Evolutionary conservation across 495 filamentous ascomycete genomes (phyloP).

Genomic region (Podospora appendiculata): DNA sequence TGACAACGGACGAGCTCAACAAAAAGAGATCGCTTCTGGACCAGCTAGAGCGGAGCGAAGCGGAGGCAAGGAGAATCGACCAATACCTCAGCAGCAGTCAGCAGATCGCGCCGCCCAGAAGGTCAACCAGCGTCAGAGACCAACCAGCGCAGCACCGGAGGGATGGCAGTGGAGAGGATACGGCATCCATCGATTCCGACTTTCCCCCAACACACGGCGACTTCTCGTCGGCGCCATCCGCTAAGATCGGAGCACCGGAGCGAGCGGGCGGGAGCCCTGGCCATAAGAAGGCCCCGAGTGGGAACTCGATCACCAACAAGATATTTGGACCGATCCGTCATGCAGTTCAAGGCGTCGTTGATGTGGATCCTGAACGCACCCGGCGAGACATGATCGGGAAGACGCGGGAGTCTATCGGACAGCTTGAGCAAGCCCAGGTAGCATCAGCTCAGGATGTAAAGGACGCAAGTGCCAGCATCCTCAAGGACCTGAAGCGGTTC

Average conservation of each 20-base stretch:
- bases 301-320: slow-evolving; percentile 80
- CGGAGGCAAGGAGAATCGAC: slow-evolving; percentile 86
- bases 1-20: slow-evolving; percentile 83
- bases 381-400: slow-evolving; percentile 91
- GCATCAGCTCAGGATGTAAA: slow-evolving; percentile 85
- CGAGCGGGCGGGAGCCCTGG: slow-evolving; percentile 26
- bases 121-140: slow-evolving; percentile 53
- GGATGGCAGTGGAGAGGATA: slow-evolving; percentile 53
- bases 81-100: slow-evolving; percentile 73
- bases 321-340: slow-evolving; percentile 94
- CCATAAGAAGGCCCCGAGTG: slow-evolving; percentile 67
- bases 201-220: slow-evolving; percentile 88
- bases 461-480: slow-evolving; percentile 76
- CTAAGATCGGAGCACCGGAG: slow-evolving; percentile 49
- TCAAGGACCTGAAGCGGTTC: slow-evolving; percentile 86
- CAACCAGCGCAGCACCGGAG: slow-evolving; percentile 36
- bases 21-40: slow-evolving; percentile 76
- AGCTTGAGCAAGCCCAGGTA: slow-evolving; percentile 83
- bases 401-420: slow-evolving; percentile 64
- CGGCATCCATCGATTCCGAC: slow-evolving; percentile 83
- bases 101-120: slow-evolving; percentile 48
- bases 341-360: slow-evolving; percentile 90
- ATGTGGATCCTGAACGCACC: slow-evolving; percentile 89
- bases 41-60: slow-evolving; percentile 78
- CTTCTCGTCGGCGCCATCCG: slow-evolving; percentile 48